These are phyloP conservation scores for Candida taoyuanica DNA, from an alignment of 805 yeast genomes.

Conservation along the genomic window DNA sequence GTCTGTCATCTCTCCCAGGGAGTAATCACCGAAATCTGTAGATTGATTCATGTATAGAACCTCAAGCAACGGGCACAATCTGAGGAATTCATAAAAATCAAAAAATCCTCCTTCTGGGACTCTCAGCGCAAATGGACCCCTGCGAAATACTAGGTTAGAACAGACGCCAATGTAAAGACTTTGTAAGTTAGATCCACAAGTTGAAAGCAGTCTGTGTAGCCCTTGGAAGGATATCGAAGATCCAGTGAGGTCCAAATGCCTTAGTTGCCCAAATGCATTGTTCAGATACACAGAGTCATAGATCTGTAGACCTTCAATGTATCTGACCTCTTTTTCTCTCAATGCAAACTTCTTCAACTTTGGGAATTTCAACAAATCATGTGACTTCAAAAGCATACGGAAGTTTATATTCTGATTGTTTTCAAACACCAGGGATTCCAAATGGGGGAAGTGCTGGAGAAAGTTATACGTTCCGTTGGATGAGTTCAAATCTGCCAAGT, in stretches of 20 bases:
- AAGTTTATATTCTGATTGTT: conserved; percentile 19
- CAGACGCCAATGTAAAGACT: conserved; percentile 22
- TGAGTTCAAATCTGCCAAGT: conserved; percentile 15
- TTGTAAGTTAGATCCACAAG: conserved; percentile 12
- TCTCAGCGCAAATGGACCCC: conserved; percentile 12
- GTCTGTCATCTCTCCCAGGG: conserved; percentile 14
- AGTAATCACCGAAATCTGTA: conserved; percentile 21
- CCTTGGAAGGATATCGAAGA: conserved; percentile 24
- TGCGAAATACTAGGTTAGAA: conserved; percentile 19
- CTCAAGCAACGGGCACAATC: conserved; percentile 16
- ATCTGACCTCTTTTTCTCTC: conserved; percentile 18
- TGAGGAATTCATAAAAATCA: conserved; percentile 19
- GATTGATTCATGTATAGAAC: conserved; percentile 23
- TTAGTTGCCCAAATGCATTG: conserved; percentile 15
- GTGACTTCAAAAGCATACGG: conserved; percentile 14
- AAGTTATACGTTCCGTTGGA: conserved; percentile 22
- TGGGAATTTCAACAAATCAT: conserved; percentile 17
- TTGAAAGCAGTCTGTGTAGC: conserved; percentile 12
- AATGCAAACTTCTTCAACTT: conserved; percentile 15
- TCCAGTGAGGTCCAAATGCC: conserved; percentile 21
- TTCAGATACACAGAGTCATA: conserved; percentile 12
- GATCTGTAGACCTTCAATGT: conserved; percentile 14
- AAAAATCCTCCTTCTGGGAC: conserved; percentile 16
- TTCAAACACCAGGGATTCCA: conserved; percentile 21
- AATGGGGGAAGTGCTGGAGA: conserved; percentile 17